Evolutionary conservation across 768 basidiomycete species (phyloP).

Genomic region (Fistulinella prunicolor): DNA sequence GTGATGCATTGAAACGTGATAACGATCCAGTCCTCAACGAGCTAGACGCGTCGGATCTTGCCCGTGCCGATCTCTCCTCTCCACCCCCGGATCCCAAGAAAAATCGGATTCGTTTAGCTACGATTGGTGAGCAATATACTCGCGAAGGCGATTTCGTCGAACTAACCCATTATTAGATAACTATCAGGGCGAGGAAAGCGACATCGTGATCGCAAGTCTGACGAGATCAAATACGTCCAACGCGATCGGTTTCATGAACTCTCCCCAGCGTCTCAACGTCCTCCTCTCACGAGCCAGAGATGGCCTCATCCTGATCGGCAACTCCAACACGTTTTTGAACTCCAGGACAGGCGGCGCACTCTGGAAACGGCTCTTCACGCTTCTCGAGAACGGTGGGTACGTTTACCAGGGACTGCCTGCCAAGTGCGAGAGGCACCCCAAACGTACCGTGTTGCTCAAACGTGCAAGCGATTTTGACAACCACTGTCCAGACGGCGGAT

Average conservation of each 20-base stretch:
- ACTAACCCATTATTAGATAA: conserved; percentile 49
- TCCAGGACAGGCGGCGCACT: conserved; percentile 15
- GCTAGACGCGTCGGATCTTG: conserved; percentile 55
- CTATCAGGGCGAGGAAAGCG: conserved; percentile 72
- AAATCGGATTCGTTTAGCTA: conserved; percentile 52
- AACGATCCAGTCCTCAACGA: conserved; percentile 63
- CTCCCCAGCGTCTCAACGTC: conserved; percentile 68
- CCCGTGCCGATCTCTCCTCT: conserved; percentile 48
- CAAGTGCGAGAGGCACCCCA: conserved; percentile 52
- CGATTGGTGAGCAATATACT: conserved; percentile 48
- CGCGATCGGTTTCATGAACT: conserved; percentile 69
- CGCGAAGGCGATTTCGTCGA: background rate
- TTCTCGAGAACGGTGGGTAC: conserved; percentile 9
- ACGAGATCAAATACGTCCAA: conserved; percentile 55
- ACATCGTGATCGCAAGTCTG: conserved; percentile 60
- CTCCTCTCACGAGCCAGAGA: conserved; percentile 66
- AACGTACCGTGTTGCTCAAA: conserved; percentile 37
- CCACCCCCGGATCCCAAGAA: conserved; percentile 31
- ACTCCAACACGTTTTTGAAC: conserved; percentile 52
- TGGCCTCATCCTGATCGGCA: conserved; percentile 64
- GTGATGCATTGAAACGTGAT: conserved; percentile 40
- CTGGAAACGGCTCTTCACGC: conserved; percentile 13
- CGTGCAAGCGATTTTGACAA: conserved; percentile 48
- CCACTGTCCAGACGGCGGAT: conserved; percentile 61
- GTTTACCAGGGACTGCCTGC: conserved; percentile 44